Conservation (phyloP, 2,329 filamentous ascomycete species). For the Paraphaeosphaeria minitans region DNA sequence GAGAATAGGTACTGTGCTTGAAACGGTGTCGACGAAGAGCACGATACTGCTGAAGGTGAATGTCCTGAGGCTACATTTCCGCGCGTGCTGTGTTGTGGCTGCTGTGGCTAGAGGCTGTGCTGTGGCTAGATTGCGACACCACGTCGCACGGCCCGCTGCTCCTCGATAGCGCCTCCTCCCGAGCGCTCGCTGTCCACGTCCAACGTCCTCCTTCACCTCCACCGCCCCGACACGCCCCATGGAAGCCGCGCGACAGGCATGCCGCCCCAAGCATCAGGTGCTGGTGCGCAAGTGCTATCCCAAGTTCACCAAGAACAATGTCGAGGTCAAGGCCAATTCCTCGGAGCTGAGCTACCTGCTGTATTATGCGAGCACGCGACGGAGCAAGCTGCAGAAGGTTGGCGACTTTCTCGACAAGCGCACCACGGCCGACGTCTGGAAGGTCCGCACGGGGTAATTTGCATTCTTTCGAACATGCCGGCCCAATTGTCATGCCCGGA, state of each 20-base stretch:
- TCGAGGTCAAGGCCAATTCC: constrained; percentile 93
- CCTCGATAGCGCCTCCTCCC: neutral
- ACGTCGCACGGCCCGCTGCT: neutral
- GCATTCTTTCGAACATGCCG: neutral
- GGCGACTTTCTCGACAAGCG: constrained; percentile 93
- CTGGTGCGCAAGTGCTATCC: constrained; percentile 96
- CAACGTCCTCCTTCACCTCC: neutral
- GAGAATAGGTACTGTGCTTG: too few relatives aligned
- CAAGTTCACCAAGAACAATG: constrained; percentile 80
- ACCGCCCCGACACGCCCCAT: constrained; percentile 44
- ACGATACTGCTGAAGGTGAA: too few relatives aligned
- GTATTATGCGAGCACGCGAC: constrained; percentile 93
- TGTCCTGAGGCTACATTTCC: too few relatives aligned
- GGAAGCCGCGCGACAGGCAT: constrained; percentile 64
- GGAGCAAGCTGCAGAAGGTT: constrained; percentile 95
- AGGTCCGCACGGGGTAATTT: constrained; percentile 79
- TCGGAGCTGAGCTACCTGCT: constrained; percentile 96
- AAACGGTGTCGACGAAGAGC: too few relatives aligned
- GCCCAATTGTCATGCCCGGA: neutral
- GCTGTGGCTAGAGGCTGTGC: too few relatives aligned
- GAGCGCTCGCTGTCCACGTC: neutral
- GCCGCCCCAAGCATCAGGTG: constrained; percentile 94
- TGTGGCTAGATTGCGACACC: too few relatives aligned
- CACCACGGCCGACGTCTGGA: constrained; percentile 89
- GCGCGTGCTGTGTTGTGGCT: too few relatives aligned